phyloP scores from a whole-genome alignment of 2,329 filamentous ascomycete species.

The Trichoderma koningiopsis region DNA sequence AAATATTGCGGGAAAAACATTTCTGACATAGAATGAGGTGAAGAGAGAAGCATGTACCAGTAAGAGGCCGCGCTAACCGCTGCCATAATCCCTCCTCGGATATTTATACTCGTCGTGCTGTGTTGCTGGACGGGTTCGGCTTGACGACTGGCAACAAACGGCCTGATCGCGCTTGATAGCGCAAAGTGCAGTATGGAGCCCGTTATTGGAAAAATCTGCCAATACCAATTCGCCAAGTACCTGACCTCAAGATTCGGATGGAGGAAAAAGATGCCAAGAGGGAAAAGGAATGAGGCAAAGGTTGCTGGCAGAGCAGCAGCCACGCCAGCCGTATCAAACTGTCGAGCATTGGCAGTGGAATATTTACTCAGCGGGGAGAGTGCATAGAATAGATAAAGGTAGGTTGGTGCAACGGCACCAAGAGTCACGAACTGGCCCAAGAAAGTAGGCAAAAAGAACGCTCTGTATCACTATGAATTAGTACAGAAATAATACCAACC shows the following conservation, averaged over 20 bases:
- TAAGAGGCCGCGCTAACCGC: slow-evolving; percentile 25
- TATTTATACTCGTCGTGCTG: background rate
- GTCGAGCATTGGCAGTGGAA: slow-evolving; percentile 17
- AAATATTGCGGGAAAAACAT: slow-evolving; percentile 34
- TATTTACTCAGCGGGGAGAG: slow-evolving; percentile 29
- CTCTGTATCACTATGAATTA: slow-evolving; percentile 27
- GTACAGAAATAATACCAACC: background rate
- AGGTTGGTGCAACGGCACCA: slow-evolving; percentile 31
- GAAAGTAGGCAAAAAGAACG: slow-evolving; percentile 28
- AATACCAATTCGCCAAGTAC: slow-evolving; percentile 39
- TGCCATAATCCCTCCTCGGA: slow-evolving; percentile 10
- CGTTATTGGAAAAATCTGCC: slow-evolving; percentile 37
- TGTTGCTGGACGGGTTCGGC: background rate
- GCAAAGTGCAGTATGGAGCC: slow-evolving; percentile 29
- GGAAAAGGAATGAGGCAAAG: slow-evolving; percentile 28
- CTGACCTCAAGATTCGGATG: slow-evolving; percentile 30
- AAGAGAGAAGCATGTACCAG: slow-evolving; percentile 30
- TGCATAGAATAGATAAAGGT: slow-evolving; percentile 33
- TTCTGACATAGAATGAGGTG: slow-evolving; percentile 20
- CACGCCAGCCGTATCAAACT: slow-evolving; percentile 24
- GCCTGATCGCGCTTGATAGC: slow-evolving; percentile 17
- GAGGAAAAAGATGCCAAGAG: slow-evolving; percentile 31
- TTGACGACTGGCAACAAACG: background rate
- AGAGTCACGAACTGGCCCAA: slow-evolving; percentile 31
- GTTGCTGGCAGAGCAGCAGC: slow-evolving; percentile 30